Percentiles rank a stretch among this genome's conserved stretches.
Evolutionary conservation across 768 basidiomycete species (phyloP).

Genomic region (Mrakia frigida): DNA sequence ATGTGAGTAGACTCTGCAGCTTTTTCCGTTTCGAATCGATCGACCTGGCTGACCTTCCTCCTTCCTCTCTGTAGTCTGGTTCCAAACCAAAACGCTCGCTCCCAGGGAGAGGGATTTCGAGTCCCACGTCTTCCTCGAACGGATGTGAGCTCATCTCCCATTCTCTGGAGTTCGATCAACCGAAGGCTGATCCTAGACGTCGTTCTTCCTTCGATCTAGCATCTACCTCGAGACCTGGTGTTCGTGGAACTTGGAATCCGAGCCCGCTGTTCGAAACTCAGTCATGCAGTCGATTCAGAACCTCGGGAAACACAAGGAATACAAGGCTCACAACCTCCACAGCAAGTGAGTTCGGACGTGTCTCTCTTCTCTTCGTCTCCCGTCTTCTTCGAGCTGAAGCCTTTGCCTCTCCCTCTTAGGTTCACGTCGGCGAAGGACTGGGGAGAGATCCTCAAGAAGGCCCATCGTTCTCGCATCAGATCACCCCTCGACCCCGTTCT

Average conservation of each 20-base stretch:
- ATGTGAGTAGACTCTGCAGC: neutral
- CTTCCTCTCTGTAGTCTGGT: neutral
- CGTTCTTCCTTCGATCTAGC: neutral
- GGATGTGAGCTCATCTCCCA: no score
- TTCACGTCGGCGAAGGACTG: constrained; percentile 5
- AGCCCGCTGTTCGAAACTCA: neutral
- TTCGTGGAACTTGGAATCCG: neutral
- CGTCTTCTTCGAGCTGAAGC: neutral
- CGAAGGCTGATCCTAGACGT: neutral
- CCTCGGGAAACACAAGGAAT: neutral
- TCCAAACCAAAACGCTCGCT: constrained; percentile 3
- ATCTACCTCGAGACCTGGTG: neutral
- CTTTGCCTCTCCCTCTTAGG: neutral
- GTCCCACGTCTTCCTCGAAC: no score
- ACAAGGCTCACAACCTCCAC: neutral
- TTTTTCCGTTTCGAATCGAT: neutral
- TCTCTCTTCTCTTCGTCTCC: neutral
- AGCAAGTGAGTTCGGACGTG: neutral
- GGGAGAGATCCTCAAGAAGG: neutral
- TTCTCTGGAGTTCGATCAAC: neutral
- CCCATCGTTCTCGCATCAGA: neutral
- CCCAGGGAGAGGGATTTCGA: neutral
- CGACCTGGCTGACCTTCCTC: neutral
- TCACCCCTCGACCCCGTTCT: neutral
- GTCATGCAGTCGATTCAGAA: neutral